Percentiles rank a stretch among this genome's conserved stretches.
These are phyloP conservation scores for Xylaria sp. DNA, from an alignment of 2,329 filamentous ascomycete species.

Conservation along the genomic window DNA sequence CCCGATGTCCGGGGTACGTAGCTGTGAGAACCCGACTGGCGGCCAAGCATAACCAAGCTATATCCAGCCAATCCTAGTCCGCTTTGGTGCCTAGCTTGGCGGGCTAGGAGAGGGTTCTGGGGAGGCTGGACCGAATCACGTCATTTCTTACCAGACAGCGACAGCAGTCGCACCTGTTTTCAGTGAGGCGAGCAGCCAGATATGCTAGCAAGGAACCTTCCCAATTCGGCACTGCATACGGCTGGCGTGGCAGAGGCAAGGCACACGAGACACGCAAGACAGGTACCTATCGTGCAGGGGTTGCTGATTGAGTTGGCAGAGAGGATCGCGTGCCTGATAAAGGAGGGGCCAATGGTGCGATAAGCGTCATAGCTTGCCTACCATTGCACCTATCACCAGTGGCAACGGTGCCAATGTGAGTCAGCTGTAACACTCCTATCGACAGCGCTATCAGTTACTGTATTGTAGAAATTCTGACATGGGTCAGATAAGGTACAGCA, in stretches of 20 bases:
- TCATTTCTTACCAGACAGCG: slow-evolving; percentile 30
- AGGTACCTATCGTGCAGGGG: background rate
- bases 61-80: slow-evolving; percentile 24
- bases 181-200: slow-evolving; percentile 6
- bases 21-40: slow-evolving; percentile 35
- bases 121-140: slow-evolving; percentile 15
- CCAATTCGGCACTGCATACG: slow-evolving; percentile 24
- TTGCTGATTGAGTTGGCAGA: slow-evolving; percentile 16
- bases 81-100: slow-evolving; percentile 13
- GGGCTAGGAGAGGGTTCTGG: background rate
- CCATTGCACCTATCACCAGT: background rate
- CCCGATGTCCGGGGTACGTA: slow-evolving; percentile 36
- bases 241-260: slow-evolving; percentile 15
- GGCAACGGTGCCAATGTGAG: slow-evolving; percentile 21
- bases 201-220: slow-evolving; percentile 34
- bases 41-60: slow-evolving; percentile 18
- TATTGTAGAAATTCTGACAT: background rate
- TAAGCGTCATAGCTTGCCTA: slow-evolving; percentile 36
- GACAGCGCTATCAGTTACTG: background rate
- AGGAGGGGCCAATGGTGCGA: slow-evolving; percentile 33
- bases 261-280: slow-evolving; percentile 25
- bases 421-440: slow-evolving; percentile 23
- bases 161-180: slow-evolving; percentile 16
- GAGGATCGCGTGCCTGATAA: slow-evolving; percentile 37
- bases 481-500: slow-evolving; percentile 1